Evolutionary conservation across 1,284 basidiomycete genomes (phyloP).

Genomic region (Coniophora puteana): DNA sequence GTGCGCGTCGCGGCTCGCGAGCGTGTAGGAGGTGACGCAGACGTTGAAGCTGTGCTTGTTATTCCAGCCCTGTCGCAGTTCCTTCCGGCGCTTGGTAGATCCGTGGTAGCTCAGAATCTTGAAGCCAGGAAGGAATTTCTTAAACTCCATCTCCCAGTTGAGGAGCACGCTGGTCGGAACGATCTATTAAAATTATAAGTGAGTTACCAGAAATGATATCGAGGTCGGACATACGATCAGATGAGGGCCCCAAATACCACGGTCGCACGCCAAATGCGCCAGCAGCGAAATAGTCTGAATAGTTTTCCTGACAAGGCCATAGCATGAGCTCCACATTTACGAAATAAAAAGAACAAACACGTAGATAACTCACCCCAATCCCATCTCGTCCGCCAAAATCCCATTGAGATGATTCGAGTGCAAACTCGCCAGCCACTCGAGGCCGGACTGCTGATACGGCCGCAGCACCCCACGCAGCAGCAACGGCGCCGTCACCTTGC

Average conservation of each 20-base stretch:
- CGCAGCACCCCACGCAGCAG: slow-evolving; percentile 85
- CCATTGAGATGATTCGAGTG: slow-evolving; percentile 89
- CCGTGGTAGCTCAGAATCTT: slow-evolving; percentile 92
- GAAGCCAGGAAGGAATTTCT: slow-evolving; percentile 96
- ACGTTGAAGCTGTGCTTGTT: slow-evolving; percentile 93
- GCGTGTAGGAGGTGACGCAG: slow-evolving; percentile 93
- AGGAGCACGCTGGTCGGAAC: slow-evolving; percentile 94
- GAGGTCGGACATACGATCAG: slow-evolving; percentile 57
- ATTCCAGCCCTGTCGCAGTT: slow-evolving; percentile 92
- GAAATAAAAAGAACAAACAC: slow-evolving; percentile 5
- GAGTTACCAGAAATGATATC: slow-evolving; percentile 5
- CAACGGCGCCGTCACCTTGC: slow-evolving; percentile 70
- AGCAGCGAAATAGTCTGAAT: slow-evolving; percentile 94
- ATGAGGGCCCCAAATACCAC: slow-evolving; percentile 96
- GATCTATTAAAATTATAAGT: slow-evolving; percentile 40
- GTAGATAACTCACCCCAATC: slow-evolving; percentile 79
- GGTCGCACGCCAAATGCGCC: slow-evolving; percentile 91
- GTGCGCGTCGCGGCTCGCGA: slow-evolving; percentile 89
- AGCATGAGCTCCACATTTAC: slow-evolving; percentile 7
- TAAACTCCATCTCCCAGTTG: slow-evolving; percentile 99
- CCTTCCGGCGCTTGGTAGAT: slow-evolving; percentile 87
- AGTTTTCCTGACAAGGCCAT: slow-evolving; percentile 68
- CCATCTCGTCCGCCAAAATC: slow-evolving; percentile 93
- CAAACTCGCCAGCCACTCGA: slow-evolving; percentile 93
- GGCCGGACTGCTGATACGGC: slow-evolving; percentile 91